A percentile compares a stretch with the other conserved stretches of the same genome.
Conservation (phyloP, 345 rosid species). For the Populus euphratica region DNA sequence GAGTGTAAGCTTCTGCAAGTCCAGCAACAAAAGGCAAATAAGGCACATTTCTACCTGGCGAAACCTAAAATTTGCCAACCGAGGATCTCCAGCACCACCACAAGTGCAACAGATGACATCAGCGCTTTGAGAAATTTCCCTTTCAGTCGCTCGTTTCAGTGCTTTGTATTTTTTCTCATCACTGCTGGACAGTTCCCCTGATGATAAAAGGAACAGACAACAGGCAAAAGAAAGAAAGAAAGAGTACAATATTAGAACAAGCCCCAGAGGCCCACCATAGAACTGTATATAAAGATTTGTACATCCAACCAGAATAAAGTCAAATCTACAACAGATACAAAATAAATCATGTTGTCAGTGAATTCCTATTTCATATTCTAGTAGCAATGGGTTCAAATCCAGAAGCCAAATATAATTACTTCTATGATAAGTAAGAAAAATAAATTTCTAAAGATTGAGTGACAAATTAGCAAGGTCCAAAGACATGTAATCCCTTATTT, state of each 20-base stretch:
- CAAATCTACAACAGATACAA: neutral
- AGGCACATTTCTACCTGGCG: conserved; percentile 65
- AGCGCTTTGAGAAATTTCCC: conserved; percentile 98
- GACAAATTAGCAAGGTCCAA: neutral
- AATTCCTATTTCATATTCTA: neutral
- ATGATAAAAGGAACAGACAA: neutral
- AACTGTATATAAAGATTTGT: neutral
- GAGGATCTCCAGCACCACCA: conserved; percentile 99
- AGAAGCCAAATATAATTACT: neutral
- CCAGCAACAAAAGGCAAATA: neutral
- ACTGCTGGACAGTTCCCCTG: conserved; percentile 97
- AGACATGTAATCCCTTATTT: neutral
- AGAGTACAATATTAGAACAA: neutral
- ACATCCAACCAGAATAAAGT: conserved; percentile 2
- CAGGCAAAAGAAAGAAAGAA: neutral
- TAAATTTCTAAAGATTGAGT: neutral
- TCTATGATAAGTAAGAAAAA: neutral
- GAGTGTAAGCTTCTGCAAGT: conserved; percentile 17
- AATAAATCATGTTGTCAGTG: neutral
- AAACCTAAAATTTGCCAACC: conserved; percentile 91
- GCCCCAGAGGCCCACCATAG: neutral
- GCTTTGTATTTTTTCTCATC: conserved; percentile 99
- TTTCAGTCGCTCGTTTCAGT: conserved; percentile 90
- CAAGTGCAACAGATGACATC: conserved; percentile 99
- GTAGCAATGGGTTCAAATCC: neutral